These are phyloP conservation scores for Ambrosiella cleistominuta DNA, from an alignment of 2,329 filamentous ascomycete species.

Conservation along the genomic window DNA sequence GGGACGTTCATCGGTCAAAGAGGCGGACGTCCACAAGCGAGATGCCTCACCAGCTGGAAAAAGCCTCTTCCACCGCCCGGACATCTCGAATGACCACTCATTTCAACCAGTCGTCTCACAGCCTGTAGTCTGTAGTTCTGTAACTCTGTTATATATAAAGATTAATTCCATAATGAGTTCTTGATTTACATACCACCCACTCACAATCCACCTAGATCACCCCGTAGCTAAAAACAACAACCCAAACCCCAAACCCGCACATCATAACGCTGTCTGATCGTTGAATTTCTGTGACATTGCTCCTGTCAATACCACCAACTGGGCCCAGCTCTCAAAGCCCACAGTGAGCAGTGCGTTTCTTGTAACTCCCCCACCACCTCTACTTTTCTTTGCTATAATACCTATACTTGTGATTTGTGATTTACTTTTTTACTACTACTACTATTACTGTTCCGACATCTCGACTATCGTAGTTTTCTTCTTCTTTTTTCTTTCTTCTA, in stretches of 20 bases:
- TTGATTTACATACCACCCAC: background rate
- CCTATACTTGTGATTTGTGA: no score
- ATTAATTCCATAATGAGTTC: background rate
- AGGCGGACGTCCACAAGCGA: no score
- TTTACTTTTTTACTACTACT: background rate
- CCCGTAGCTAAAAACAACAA: background rate
- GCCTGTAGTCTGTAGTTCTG: no score
- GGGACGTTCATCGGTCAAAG: no score
- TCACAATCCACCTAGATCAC: background rate
- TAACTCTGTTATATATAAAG: background rate
- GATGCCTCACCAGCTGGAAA: no score
- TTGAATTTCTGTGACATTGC: background rate
- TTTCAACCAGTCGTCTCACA: no score
- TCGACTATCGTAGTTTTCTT: background rate
- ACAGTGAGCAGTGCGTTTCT: background rate
- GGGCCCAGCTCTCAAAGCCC: background rate
- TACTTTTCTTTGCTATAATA: no score
- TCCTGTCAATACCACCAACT: background rate
- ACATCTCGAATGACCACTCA: no score
- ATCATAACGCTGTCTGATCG: background rate
- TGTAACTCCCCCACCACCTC: background rate
- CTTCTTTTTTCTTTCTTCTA: slow-evolving; percentile 3
- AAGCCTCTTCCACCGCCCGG: no score
- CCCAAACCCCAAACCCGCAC: background rate
- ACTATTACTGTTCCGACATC: background rate